Base-by-base conservation (phyloP, 352 stramenopile genomes). In the Elongisporangium anandrum region DNA sequence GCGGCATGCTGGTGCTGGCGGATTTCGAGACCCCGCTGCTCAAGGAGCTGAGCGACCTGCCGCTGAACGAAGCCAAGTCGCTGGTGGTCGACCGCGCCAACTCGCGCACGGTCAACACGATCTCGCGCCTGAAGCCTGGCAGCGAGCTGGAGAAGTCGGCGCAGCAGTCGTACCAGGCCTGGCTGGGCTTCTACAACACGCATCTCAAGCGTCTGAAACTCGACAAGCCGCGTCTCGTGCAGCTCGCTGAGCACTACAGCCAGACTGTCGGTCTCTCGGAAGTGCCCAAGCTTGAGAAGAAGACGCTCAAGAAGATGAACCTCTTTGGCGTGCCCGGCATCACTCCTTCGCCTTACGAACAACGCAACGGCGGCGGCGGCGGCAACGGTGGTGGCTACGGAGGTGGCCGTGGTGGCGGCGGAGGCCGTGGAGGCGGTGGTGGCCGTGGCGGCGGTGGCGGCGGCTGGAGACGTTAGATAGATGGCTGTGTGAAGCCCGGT, bases 131-230 rank as follows among this genome's bases (percentile, higher is more conserved):
- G 13, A 75, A 83, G 9, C 45, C 23, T 2, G 67, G 84, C 49
- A 72, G 57, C 17, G 82, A 92, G 23, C 63, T 96, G 19, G 77
- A 88, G 52, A 88, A 92, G 62, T 87, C 80, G 48, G 87, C 80
- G 12, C 78, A 86, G 68, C 73, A 92, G 63, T 96, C 94, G 55
- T 99, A 98, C 70, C 80, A 96, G 71, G 94, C 95, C 38, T 98
- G 86, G 84, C 80, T 99, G 29, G 96, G 96, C 15, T 99, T 97
- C 71, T 98, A 99, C 91, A 91, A 92, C 67, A 83, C 81, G 29
- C 57, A 92, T 59, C 19, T 79, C 21, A 91, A 88, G 69, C 70
- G 65, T 13, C 48, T 88, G 53, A 77, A 69, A 23, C 56, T 87
- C 20, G 65, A 70, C 59, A 63, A 75, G 19, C 62, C 60, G 22